These are phyloP conservation scores for Raphanus raphanistrum DNA, from an alignment of 345 rosid genomes.

Conservation along the genomic window DNA sequence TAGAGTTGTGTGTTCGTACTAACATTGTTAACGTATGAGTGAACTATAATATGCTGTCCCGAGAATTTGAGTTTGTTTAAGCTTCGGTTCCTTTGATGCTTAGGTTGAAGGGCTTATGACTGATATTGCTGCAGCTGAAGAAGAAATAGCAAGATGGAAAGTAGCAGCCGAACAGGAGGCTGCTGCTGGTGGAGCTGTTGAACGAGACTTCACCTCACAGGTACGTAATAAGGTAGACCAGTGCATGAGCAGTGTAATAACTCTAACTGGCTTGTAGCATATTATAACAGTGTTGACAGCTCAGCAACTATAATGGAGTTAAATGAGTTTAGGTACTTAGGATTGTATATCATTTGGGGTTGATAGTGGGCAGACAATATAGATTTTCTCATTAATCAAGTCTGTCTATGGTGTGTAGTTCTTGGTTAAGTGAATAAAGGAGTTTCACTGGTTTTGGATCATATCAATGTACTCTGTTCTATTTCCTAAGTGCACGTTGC, in stretches of 20 bases:
- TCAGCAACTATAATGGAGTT: neutral
- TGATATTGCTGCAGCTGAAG: conserved; percentile 96
- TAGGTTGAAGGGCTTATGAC: conserved; percentile 98
- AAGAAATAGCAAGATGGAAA: conserved; percentile 98
- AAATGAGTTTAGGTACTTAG: neutral
- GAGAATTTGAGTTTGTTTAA: conserved; percentile 6
- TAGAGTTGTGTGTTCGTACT: neutral
- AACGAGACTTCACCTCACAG: conserved; percentile 73
- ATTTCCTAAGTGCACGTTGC: neutral
- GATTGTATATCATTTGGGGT: neutral
- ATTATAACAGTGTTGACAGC: neutral
- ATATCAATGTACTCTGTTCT: neutral
- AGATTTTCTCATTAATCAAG: neutral
- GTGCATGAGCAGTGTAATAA: conserved; percentile 14
- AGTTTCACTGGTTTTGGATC: neutral
- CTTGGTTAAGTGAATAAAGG: neutral
- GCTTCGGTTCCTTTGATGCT: neutral
- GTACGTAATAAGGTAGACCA: conserved; percentile 39
- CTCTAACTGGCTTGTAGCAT: conserved; percentile 3
- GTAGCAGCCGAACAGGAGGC: conserved; percentile 99
- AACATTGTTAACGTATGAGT: neutral
- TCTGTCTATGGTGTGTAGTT: conserved; percentile 1
- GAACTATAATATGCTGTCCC: neutral
- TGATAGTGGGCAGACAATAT: neutral
- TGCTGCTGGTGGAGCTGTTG: conserved; percentile 94